A percentile compares a stretch with the other conserved stretches of the same genome.
These are phyloP conservation scores for Sugiyamaella americana DNA, from an alignment of 805 yeast species.

Conservation along the genomic window DNA sequence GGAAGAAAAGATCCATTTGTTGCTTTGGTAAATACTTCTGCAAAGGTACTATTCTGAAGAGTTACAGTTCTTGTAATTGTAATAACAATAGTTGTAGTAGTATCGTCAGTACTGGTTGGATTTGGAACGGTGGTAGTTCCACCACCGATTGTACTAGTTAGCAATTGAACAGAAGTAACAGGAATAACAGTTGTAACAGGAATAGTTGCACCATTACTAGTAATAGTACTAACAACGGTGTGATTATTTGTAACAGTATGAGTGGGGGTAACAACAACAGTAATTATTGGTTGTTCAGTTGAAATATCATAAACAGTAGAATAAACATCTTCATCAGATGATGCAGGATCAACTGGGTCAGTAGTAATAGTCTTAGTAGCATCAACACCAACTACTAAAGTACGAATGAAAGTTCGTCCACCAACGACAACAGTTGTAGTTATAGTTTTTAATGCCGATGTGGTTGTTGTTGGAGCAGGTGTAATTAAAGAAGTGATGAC, in stretches of 20 bases:
- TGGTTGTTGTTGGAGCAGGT: not conserved
- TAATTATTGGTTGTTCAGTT: slow-evolving; percentile 6
- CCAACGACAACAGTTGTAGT: slow-evolving; percentile 7
- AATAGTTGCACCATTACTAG: slow-evolving; percentile 8
- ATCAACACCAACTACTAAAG: slow-evolving; percentile 7
- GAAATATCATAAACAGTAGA: slow-evolving; percentile 4
- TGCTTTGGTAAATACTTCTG: slow-evolving; percentile 6
- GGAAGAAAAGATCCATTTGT: slow-evolving; percentile 1
- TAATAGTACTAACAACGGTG: slow-evolving; percentile 14
- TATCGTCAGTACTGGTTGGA: slow-evolving; percentile 3
- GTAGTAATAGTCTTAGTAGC: slow-evolving; percentile 5
- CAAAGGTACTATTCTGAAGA: slow-evolving; percentile 2
- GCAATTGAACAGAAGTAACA: not conserved
- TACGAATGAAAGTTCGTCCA: slow-evolving; percentile 3
- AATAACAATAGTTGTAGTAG: slow-evolving; percentile 9
- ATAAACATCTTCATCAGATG: slow-evolving; percentile 1
- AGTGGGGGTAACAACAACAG: slow-evolving; percentile 14
- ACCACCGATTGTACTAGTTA: slow-evolving; percentile 1
- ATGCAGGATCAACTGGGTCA: slow-evolving; percentile 3
- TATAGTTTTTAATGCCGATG: slow-evolving; percentile 1
- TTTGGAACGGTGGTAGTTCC: slow-evolving; percentile 6
- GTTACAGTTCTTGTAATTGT: slow-evolving; percentile 8
- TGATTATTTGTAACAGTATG: slow-evolving; percentile 9
- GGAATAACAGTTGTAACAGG: slow-evolving; percentile 8
- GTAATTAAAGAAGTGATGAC: slow-evolving; percentile 5